phyloP scores from a whole-genome alignment of 352 stramenopile genomes.

The Globisporangium uncinulatum region DNA sequence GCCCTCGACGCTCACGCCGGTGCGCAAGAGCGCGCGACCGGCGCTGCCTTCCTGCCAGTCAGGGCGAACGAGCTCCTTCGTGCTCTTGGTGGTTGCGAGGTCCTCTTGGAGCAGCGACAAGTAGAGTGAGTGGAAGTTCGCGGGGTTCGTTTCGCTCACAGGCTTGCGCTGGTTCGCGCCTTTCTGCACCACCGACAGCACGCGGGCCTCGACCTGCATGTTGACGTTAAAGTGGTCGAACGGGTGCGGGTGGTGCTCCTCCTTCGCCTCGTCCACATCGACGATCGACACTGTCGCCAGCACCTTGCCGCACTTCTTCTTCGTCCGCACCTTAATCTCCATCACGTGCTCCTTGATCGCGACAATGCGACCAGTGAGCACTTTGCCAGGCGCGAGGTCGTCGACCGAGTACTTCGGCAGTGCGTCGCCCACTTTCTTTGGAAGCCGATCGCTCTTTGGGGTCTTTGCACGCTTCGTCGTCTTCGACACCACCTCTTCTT shows the following conservation, averaged over 20 bases:
- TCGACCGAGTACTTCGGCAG: constrained; percentile 68
- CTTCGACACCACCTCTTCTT: constrained; percentile 42
- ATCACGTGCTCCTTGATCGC: constrained; percentile 79
- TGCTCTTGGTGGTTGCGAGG: constrained; percentile 25
- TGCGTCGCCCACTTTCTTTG: constrained; percentile 23
- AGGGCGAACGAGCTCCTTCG: constrained; percentile 44
- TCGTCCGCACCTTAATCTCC: constrained; percentile 77
- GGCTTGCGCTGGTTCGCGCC: constrained; percentile 84
- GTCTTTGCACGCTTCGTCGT: constrained; percentile 19
- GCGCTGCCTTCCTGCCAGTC: constrained; percentile 75
- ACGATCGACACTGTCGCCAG: constrained; percentile 74
- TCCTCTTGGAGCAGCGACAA: constrained; percentile 67
- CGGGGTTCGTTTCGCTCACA: constrained; percentile 68
- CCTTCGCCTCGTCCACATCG: constrained; percentile 55
- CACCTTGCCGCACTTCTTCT: constrained; percentile 73
- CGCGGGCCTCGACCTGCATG: constrained; percentile 55
- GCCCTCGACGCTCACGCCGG: constrained; percentile 51
- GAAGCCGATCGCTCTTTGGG: constrained; percentile 7
- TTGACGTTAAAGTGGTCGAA: constrained; percentile 81
- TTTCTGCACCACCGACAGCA: constrained; percentile 66
- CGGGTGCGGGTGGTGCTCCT: constrained; percentile 49
- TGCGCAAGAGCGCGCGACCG: constrained; percentile 57
- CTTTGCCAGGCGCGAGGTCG: constrained; percentile 59
- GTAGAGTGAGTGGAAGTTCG: constrained; percentile 65
- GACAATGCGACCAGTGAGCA: constrained; percentile 60